Conservation (phyloP, 1,139 yeast genomes). For the Pichia kudriavzevii region DNA sequence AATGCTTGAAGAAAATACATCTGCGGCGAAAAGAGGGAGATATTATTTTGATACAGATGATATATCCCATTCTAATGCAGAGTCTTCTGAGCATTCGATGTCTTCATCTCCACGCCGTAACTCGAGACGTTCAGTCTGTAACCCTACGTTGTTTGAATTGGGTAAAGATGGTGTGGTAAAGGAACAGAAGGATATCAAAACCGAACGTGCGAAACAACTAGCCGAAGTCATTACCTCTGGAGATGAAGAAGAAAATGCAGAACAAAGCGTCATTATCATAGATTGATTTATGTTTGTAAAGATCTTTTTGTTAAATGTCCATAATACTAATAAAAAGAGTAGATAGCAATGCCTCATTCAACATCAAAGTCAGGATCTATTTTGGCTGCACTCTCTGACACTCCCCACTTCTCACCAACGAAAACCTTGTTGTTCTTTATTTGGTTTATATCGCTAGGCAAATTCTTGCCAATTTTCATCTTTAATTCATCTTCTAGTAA, state of each 20-base stretch:
- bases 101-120: conserved; percentile 4
- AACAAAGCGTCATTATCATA: conserved; percentile 4
- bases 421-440: conserved; percentile 29
- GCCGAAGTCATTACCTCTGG: too few species aligned
- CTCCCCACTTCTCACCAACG: conserved; percentile 42
- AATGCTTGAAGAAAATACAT: too few species aligned
- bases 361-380: conserved; percentile 33
- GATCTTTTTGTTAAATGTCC: too few species aligned
- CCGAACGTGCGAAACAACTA: too few species aligned
- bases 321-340: background rate
- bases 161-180: conserved; percentile 9
- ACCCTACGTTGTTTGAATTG: conserved; percentile 11
- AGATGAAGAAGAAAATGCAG: conserved; percentile 1
- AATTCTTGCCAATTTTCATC: conserved; percentile 23
- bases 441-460: conserved; percentile 29
- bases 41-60: too few species aligned
- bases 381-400: conserved; percentile 39
- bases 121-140: conserved; percentile 1
- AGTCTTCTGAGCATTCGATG: too few species aligned
- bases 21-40: too few species aligned
- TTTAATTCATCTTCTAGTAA: conserved; percentile 26
- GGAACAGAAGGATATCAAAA: conserved; percentile 9
- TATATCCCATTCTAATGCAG: too few species aligned
- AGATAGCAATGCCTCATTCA: conserved; percentile 28
- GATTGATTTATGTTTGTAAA: conserved; percentile 4